Evolutionary conservation across 2,329 filamentous ascomycete genomes (phyloP), one percentile per base, ranked within the genome.

Genomic region (Chrysosporium queenslandicum): DNA sequence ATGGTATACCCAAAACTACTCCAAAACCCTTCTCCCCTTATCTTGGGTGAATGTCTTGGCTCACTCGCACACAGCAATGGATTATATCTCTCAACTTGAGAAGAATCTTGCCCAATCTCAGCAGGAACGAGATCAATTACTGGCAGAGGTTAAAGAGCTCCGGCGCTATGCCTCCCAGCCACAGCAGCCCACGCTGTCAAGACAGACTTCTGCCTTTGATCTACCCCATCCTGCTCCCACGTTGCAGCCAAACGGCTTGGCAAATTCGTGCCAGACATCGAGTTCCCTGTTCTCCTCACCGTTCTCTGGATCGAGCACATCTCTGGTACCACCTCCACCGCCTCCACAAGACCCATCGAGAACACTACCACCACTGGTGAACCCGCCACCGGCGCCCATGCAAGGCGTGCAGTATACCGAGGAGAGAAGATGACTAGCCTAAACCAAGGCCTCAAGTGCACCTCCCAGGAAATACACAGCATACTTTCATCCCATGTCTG

Each of bases 341-440:
- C 56, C 20, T 63, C 66, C 60, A n/a, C 64, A 65, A 18, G 72
- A 75, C 32, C 68, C 71, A 52, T 66, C 71, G 36, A 68, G 72
- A 37, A 74, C 72, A 3, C 60, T 75, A 4, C 73, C 73, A 37
- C 73, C 73, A 3, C 61, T 75, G 14, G 68, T 73, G 60, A 74
- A 72, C 58, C 69, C 68, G 7, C 65, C 68, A 2, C 60, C 64
- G 20, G 69, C 69, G 14, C 66, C 68, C 11, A 76, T 76, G 73
- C 73, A 76, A 61, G 73, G 73, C 14, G 69, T 76, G 37, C 72
- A 75, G 58, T 76, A 75, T 60, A 69, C 68, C n/a, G 71, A 74
- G 53, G 72, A 73, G 51, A 65, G 70, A 55, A 68, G 72, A 53
- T 73, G 67, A 59, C 49, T 3, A 16, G 7, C 25, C 4, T n/a